Conservation (phyloP, 1,284 basidiomycete species). For the Moniliella sp. region DNA sequence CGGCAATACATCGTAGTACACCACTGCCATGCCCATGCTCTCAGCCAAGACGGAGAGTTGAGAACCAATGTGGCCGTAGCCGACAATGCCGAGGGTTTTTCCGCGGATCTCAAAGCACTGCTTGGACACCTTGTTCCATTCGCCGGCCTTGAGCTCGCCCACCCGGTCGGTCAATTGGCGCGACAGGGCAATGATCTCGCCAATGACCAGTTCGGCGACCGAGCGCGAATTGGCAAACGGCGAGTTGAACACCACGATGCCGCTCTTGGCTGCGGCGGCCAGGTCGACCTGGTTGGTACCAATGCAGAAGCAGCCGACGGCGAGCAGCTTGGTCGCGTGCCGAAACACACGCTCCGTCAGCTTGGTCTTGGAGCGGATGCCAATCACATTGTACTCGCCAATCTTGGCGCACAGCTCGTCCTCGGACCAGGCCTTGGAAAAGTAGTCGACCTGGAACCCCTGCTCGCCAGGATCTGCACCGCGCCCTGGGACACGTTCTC, state of each 20-base stretch:
- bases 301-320: conserved; percentile 98
- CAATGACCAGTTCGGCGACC: conserved; percentile 89
- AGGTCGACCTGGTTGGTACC: conserved; percentile 97
- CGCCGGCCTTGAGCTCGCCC: conserved; percentile 63
- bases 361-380: conserved; percentile 91
- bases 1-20: conserved; percentile 86
- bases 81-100: conserved; percentile 90
- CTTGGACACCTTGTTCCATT: conserved; percentile 98
- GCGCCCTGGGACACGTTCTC: conserved; percentile 91
- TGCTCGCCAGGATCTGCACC: conserved; percentile 52
- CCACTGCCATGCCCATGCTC: conserved; percentile 79
- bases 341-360: conserved; percentile 69
- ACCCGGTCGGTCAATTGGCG: conserved; percentile 78
- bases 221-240: conserved; percentile 98
- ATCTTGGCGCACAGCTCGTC: conserved; percentile 74
- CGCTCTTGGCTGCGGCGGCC: conserved; percentile 55
- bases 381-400: conserved; percentile 72
- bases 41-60: conserved; percentile 93
- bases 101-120: conserved; percentile 93
- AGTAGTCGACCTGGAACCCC: conserved; percentile 83
- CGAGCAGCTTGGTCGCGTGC: conserved; percentile 49
- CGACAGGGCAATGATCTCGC: conserved; percentile 77
- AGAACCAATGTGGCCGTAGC: conserved; percentile 93
- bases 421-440: conserved; percentile 65
- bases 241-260: conserved; percentile 96